Conservation (phyloP, 2,329 filamentous ascomycete genomes). For the Exserohilum turcica region DNA sequence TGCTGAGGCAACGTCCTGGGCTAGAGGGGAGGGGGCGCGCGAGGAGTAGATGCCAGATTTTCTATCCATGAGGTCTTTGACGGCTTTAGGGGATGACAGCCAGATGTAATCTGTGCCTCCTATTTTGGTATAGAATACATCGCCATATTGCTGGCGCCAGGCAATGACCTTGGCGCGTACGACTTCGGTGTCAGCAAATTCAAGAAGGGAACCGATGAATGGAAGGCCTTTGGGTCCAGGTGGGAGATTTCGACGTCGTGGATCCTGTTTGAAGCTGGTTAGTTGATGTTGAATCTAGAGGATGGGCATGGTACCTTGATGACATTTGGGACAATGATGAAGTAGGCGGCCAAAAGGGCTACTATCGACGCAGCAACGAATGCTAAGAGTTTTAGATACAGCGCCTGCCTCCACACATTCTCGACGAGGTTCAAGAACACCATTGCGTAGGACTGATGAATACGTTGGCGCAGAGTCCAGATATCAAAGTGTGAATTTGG, state of each 20-base stretch:
- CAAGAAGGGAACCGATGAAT: slow-evolving; percentile 48
- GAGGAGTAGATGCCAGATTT: slow-evolving; percentile 59
- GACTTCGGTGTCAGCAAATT: slow-evolving; percentile 44
- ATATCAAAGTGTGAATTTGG: neutral
- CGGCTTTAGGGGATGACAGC: slow-evolving; percentile 55
- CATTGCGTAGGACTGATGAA: slow-evolving; percentile 6
- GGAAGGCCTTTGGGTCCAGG: slow-evolving; percentile 38
- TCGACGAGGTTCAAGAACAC: slow-evolving; percentile 12
- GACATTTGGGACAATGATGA: slow-evolving; percentile 38
- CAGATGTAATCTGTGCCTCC: slow-evolving; percentile 50
- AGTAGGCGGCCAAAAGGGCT: slow-evolving; percentile 31
- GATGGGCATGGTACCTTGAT: slow-evolving; percentile 29
- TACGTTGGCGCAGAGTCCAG: neutral
- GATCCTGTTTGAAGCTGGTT: slow-evolving; percentile 25
- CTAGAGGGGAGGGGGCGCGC: slow-evolving; percentile 43
- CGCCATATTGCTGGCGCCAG: slow-evolving; percentile 47
- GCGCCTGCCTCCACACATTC: neutral
- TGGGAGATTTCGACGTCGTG: slow-evolving; percentile 14
- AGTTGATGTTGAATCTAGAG: neutral
- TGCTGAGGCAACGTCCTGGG: slow-evolving; percentile 53
- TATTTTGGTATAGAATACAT: slow-evolving; percentile 50
- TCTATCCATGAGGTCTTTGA: slow-evolving; percentile 62
- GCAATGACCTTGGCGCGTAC: slow-evolving; percentile 38
- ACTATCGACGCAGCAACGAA: slow-evolving; percentile 23
- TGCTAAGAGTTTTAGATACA: slow-evolving; percentile 20